Evolutionary conservation across 75 land plant genomes (phyloP), one percentile per base, ranked within the genome.

Genomic region (Ceratopteris richardii): DNA sequence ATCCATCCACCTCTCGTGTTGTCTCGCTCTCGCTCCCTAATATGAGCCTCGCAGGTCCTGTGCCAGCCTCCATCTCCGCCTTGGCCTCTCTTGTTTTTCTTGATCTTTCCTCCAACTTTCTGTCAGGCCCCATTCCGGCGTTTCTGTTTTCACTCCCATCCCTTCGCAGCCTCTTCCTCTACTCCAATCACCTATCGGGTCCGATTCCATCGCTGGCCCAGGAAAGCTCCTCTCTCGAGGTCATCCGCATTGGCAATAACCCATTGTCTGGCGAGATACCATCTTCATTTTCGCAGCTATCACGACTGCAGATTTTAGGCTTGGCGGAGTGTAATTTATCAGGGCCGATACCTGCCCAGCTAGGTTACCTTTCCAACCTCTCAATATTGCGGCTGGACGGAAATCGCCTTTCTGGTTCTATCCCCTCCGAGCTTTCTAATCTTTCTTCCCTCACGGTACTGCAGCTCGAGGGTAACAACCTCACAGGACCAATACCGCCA

Each of bases 401-500:
- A 12, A 88, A 88, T 56, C 60, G 29, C 1, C 62, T 88, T 21
- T 48, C 57, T 17, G 94, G 94, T 0, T 24, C 44, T 29, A 79
- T 88, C 9, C 94, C 94, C 1, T 12, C 56, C 29, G 75, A 74
- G 36, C 70, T 88, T 11, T 31, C 68, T 28, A 25, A 27, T 28
- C 75, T 84, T 70, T 44, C 30, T 29, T 82, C 83, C 44, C 52
- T 90, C 18, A 82, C 86, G 12, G 50, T 66, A 0, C 61, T 82
- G 14, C 86, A 89, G 42, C 74, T 89, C 62, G 85, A 88, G 61
- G 55, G 61, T 18, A 87, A 82, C 54, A 68, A 64, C 55, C 81
- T 82, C 24, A 73, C 74, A 23, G 84, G 84, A 20, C 39, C 39
- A 1, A 57, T 57, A 16, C 59, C 59, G 20, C 37, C 59, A 0